These are phyloP conservation scores for Basipetospora chlamydospora DNA, from an alignment of 2,329 filamentous ascomycete genomes.

Conservation along the genomic window DNA sequence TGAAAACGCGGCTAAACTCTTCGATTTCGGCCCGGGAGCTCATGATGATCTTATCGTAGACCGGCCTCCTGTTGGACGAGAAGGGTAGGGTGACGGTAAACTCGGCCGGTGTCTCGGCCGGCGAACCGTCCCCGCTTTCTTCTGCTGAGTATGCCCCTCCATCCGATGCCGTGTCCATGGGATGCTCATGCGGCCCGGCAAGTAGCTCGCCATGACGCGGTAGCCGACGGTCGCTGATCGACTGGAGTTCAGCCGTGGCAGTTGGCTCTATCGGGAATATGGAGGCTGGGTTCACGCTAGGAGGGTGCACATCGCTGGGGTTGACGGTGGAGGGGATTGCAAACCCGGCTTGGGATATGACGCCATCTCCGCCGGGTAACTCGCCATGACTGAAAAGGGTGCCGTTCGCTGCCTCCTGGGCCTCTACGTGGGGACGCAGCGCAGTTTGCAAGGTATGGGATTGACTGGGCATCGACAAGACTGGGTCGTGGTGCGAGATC, in stretches of 20 bases:
- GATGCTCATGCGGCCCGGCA: not conserved
- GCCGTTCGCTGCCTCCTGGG: too few species aligned
- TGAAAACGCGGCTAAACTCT: constrained; percentile 29
- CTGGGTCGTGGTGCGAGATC: too few species aligned
- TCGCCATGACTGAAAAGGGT: too few species aligned
- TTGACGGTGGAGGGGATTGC: not conserved
- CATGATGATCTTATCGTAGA: constrained; percentile 35
- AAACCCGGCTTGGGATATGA: not conserved
- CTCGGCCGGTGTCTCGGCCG: constrained; percentile 21
- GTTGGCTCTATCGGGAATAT: constrained; percentile 1
- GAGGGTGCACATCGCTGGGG: constrained; percentile 1
- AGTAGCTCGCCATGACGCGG: not conserved
- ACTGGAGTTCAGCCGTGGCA: not conserved
- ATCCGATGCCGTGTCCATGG: not conserved
- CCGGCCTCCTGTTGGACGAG: constrained; percentile 33
- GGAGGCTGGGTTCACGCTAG: not conserved
- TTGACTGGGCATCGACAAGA: too few species aligned
- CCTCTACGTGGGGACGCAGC: too few species aligned
- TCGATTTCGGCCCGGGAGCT: constrained; percentile 28
- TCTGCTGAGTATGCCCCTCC: too few species aligned
- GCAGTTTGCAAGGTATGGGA: too few species aligned
- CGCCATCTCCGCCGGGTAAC: not conserved
- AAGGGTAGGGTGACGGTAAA: constrained; percentile 43
- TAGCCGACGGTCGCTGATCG: not conserved
- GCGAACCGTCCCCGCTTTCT: constrained; percentile 12